Evolutionary conservation across 257 asterid species (phyloP), one percentile per base, ranked within the genome.

Genomic region (Solanum ahanhuiri): DNA sequence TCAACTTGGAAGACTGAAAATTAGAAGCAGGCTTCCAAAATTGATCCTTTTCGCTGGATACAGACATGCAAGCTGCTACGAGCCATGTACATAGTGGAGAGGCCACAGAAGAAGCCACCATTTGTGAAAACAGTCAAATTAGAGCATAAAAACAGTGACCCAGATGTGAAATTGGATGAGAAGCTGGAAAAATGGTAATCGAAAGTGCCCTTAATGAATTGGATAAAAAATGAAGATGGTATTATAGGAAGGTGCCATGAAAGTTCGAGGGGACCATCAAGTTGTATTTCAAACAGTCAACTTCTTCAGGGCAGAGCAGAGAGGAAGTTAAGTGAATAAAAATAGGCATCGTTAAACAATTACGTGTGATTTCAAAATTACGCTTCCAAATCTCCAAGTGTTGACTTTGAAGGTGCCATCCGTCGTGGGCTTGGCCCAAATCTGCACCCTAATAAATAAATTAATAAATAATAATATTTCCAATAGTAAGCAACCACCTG

Each of bases 51-150:
- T 90, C 91, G 17, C 85, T 67, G 12, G 89, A 67, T 75, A 73
- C 57, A 54, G 88, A 89, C 93, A 91, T 89, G 93, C 91, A 88
- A 43, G 93, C 88, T 48, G 91, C 93, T 58, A 91, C 90, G 9
- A 89, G 48, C 92, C 93, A 89, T 85, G 93, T 88, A 76, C 93
- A 91, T 71, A 89, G 85, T 83, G 93, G 93, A 64, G 91, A 91
- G 71, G 86, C 89, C 18, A 70, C 77, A 58, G 85, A 90, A 81
- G 88, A 83, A 76, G 87, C 87, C 90, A 83, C 86, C 91, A 83
- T 73, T 83, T 84, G 28, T 73, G 70, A 20, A 58, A 58, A 11
- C 2, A 75, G 48, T 34, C 15, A 73, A 73, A 34, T 37, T 84
- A 73, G 60, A 76, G 81, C 57, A 51, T 45, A 60, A 64, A 75